Percentiles rank a stretch among this genome's conserved stretches.
Evolutionary conservation across 1,139 yeast species (phyloP).

Genomic region (Suhomyces panamericanus): DNA sequence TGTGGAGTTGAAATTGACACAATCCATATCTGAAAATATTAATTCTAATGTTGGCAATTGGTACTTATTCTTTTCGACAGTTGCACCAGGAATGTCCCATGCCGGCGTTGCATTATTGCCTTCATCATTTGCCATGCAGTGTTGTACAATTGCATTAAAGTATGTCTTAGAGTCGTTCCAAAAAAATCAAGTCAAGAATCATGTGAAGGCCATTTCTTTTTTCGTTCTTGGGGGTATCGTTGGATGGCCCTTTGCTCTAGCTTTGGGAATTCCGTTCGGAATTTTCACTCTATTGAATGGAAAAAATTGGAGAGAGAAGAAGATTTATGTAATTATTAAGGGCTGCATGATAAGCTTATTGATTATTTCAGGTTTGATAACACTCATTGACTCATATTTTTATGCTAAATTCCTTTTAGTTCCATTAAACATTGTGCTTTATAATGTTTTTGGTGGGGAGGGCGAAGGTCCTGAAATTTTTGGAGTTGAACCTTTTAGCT

Average conservation of each 20-base stretch:
- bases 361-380: constrained; percentile 35
- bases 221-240: constrained; percentile 67
- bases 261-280: constrained; percentile 62
- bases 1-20: constrained; percentile 54
- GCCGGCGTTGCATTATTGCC: constrained; percentile 86
- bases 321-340: constrained; percentile 17
- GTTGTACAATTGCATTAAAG: constrained; percentile 56
- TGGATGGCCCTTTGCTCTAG: constrained; percentile 92
- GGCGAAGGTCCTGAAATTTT: constrained; percentile 88
- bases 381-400: constrained; percentile 59
- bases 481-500: constrained; percentile 82
- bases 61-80: constrained; percentile 52
- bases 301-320: constrained; percentile 7
- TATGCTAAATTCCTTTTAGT: constrained; percentile 67
- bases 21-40: constrained; percentile 41
- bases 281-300: constrained; percentile 25
- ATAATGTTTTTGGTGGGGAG: constrained; percentile 74
- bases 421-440: constrained; percentile 78
- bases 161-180: constrained; percentile 29
- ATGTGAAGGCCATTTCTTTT: constrained; percentile 46
- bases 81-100: constrained; percentile 72
- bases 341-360: constrained; percentile 22
- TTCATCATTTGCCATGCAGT: constrained; percentile 79
- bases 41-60: constrained; percentile 48
- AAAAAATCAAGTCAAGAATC: constrained; percentile 12